A percentile compares a stretch with the other conserved stretches of the same genome.
phyloP scores from a whole-genome alignment of 2,329 filamentous ascomycete genomes.

The Fusarium camptoceras region DNA sequence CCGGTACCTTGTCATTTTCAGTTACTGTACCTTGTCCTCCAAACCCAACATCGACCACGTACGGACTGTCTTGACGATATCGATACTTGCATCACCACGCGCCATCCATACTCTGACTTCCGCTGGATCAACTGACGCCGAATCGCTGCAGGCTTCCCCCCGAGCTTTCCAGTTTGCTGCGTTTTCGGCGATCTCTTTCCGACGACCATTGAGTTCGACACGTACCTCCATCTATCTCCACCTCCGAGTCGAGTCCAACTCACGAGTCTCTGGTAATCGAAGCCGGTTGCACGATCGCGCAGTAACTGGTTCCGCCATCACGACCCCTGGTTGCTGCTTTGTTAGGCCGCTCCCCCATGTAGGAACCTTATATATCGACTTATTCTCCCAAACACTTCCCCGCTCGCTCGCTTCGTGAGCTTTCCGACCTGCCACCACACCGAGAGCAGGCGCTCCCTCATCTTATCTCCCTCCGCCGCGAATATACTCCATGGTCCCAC shows the following conservation, averaged over 20 bases:
- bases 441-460: constrained; percentile 53
- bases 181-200: constrained; percentile 38
- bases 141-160: constrained; percentile 40
- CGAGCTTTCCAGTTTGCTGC: constrained; percentile 43
- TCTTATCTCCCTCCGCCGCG: constrained; percentile 47
- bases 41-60: constrained; percentile 47
- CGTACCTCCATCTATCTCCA: constrained; percentile 43
- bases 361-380: constrained; percentile 47
- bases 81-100: constrained; percentile 45
- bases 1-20: constrained; percentile 49
- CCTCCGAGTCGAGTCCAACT: constrained; percentile 40
- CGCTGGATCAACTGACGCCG: constrained; percentile 38
- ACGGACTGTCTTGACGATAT: constrained; percentile 46
- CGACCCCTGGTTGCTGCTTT: constrained; percentile 31
- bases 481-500: constrained; percentile 67
- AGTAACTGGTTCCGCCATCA: constrained; percentile 27
- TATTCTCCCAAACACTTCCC: constrained; percentile 45
- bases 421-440: constrained; percentile 51
- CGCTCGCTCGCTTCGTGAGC: constrained; percentile 48
- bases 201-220: constrained; percentile 44
- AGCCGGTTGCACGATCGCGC: constrained; percentile 40
- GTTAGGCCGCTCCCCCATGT: constrained; percentile 49
- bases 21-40: constrained; percentile 50
- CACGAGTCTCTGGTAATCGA: constrained; percentile 34
- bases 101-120: constrained; percentile 23